Percentiles rank a stretch among this genome's conserved stretches.
Conservation (phyloP, 1,284 basidiomycete genomes). For the Takashimella koratensis region DNA sequence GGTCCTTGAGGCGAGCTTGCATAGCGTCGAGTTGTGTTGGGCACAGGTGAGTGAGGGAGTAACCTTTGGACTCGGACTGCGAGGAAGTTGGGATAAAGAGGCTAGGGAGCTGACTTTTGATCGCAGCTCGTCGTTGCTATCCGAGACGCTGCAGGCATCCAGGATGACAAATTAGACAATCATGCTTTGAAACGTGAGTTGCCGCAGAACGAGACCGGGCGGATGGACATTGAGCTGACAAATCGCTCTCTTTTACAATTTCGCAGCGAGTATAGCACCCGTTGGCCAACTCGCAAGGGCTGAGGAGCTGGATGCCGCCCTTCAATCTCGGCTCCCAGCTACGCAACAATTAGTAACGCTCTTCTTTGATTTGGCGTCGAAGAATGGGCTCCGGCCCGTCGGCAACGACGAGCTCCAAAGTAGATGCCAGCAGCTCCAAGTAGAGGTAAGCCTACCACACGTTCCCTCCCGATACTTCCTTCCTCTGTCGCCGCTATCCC, state of each 20-base stretch:
- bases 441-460: conserved; percentile 23
- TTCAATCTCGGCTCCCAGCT: conserved; percentile 29
- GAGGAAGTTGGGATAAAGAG: no score
- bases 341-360: conserved; percentile 30
- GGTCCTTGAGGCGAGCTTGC: conserved; percentile 71
- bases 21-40: conserved; percentile 85
- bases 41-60: conserved; percentile 73
- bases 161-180: conserved; percentile 14
- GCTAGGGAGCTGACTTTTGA: no score
- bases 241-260: neutral
- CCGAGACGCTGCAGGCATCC: conserved; percentile 26
- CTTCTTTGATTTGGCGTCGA: conserved; percentile 28
- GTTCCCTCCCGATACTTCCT: neutral
- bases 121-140: conserved; percentile 40
- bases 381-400: conserved; percentile 14
- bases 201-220: neutral
- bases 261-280: neutral
- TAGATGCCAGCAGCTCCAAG: conserved; percentile 29
- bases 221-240: neutral
- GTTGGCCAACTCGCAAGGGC: neutral
- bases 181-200: conserved; percentile 30
- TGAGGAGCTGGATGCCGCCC: conserved; percentile 27
- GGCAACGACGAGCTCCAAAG: conserved; percentile 27
- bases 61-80: no score
- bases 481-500: no score